Conservation (phyloP, 1,139 yeast genomes). For the Ashbya aceris region DNA sequence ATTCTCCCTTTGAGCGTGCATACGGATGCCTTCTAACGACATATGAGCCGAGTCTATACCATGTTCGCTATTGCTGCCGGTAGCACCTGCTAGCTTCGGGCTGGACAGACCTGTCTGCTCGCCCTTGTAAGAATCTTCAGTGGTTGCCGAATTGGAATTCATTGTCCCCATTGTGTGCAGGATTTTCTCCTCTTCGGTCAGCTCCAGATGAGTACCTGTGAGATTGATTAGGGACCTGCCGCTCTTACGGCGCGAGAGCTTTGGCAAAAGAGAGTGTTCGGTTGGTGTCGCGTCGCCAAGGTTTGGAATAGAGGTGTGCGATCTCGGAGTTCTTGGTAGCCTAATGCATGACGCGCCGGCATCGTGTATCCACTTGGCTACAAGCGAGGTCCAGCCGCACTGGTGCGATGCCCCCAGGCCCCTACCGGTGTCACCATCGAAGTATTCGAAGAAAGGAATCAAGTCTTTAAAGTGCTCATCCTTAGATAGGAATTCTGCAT, state of each 20-base stretch:
- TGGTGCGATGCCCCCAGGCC: slow-evolving; percentile 95
- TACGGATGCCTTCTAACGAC: not conserved
- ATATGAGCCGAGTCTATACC: not conserved
- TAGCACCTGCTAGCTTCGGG: no score
- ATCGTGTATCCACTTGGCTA: slow-evolving; percentile 90
- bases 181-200: slow-evolving; percentile 49
- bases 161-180: slow-evolving; percentile 22
- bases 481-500: slow-evolving; percentile 46
- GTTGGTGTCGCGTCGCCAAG: slow-evolving; percentile 8
- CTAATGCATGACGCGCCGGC: slow-evolving; percentile 64
- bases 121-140: no score
- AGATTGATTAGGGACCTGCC: slow-evolving; percentile 61
- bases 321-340: slow-evolving; percentile 39
- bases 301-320: slow-evolving; percentile 17
- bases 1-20: not conserved
- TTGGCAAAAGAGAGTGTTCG: slow-evolving; percentile 8
- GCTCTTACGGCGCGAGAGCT: slow-evolving; percentile 53
- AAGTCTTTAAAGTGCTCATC: slow-evolving; percentile 73
- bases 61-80: no score
- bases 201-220: slow-evolving; percentile 57
- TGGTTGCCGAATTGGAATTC: not conserved
- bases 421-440: slow-evolving; percentile 92
- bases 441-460: slow-evolving; percentile 78
- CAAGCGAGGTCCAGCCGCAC: slow-evolving; percentile 95
- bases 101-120: no score